phyloP scores from a whole-genome alignment of 2,329 filamentous ascomycete genomes.

The Colletotrichum brevisporum region DNA sequence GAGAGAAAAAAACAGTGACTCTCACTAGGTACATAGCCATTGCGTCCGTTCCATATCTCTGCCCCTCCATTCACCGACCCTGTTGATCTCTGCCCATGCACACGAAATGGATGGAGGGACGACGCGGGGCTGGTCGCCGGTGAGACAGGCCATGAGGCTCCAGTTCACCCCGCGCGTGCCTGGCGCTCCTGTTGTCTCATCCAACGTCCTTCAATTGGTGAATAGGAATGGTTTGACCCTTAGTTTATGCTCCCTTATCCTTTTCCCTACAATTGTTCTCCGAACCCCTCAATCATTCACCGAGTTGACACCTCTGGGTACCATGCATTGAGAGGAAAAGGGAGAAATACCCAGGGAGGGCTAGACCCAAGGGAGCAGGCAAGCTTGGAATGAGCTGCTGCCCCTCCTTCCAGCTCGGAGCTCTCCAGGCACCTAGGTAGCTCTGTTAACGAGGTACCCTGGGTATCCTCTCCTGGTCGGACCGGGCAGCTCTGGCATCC shows the following conservation, averaged over 20 bases:
- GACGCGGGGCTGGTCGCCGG: not conserved
- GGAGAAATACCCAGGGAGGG: constrained; percentile 15
- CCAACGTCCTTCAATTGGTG: constrained; percentile 29
- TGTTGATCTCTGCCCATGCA: too few species aligned
- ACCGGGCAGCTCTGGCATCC: not conserved
- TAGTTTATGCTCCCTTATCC: not conserved
- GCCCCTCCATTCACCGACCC: too few species aligned
- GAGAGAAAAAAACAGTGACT: too few species aligned
- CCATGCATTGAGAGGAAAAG: not conserved
- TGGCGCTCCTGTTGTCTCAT: constrained; percentile 26
- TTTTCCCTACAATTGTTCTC: not conserved
- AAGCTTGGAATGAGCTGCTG: constrained; percentile 21
- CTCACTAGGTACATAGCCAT: too few species aligned
- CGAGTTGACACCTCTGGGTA: too few species aligned
- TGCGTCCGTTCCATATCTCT: too few species aligned
- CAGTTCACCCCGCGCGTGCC: constrained; percentile 12
- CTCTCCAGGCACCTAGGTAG: not conserved
- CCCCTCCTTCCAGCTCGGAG: not conserved
- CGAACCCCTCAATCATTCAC: too few species aligned
- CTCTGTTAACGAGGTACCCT: not conserved
- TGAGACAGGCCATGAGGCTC: constrained; percentile 5
- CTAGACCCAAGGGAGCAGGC: constrained; percentile 36
- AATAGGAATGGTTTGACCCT: constrained; percentile 4
- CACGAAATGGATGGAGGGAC: not conserved
- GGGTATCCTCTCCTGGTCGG: too few species aligned